Evolutionary conservation across 164 flowering plant species (phyloP), one percentile per base, ranked within the genome.

Genomic region (Platanus orientalis): DNA sequence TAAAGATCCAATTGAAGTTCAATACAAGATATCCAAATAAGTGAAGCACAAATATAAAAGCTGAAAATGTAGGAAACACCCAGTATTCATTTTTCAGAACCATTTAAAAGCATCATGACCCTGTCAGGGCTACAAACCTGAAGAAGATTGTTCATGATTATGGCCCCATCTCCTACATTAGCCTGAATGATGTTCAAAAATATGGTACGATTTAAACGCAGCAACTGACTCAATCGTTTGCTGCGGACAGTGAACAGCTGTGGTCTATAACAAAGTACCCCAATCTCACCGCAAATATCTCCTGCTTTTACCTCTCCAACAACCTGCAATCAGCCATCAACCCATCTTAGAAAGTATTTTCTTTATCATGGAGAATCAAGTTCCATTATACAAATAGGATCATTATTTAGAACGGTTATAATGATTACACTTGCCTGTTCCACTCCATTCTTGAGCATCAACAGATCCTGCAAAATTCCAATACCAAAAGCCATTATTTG

Each of bases 221-320:
- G 71, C 23, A 95, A 75, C 77, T 90, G 98, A 68, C 90, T 82
- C 65, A 92, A 64, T 54, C 96, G 69, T 68, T 80, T 95, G 27
- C 98, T 95, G 11, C 99, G 84, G 27, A 84, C 91, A 10, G 97
- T 92, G 67, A 85, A 95, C 1, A 85, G 80, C 55, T 95, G 99
- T 34, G 97, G 99, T 75, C 86, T 83, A 62, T 92, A 92, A 67
- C 97, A 95, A 36, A 95, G 87, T 21, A 95, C 97, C n/a, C 98
- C 97, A 58, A 95, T 76, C 74, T 95, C 99, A 12, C 99, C 99
- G 75, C 83, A 79, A 14, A 90, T 61, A 52, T 87, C 96, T 36
- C 98, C 96, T 9, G 81, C 58, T 61, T 72, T 83, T 30, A 78
- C 83, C 81, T 87, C 91, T 42, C 87, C 84, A 49, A 87, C 80